Percentiles rank a stretch among this genome's conserved stretches.
Conservation (phyloP, 176 grass and related monocot species). For the Phragmites australis region DNA sequence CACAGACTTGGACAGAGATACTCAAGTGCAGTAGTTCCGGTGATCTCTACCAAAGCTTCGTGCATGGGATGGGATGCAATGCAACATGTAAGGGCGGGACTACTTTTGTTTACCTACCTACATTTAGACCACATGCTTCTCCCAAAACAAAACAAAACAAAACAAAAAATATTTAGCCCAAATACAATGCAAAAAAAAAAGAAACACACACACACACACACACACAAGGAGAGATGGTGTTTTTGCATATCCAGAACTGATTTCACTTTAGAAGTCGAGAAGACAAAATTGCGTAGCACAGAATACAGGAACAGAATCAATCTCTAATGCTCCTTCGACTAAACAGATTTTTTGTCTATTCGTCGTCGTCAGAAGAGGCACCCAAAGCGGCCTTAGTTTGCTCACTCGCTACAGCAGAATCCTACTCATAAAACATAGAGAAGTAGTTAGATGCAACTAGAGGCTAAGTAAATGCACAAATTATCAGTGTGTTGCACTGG, state of each 20-base stretch:
- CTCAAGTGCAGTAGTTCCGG: no score
- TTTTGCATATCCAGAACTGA: neutral
- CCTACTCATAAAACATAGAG: constrained; percentile 37
- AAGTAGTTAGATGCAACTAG: neutral
- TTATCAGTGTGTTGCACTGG: neutral
- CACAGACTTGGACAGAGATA: no score
- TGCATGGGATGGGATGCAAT: no score
- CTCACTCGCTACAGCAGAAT: constrained; percentile 29
- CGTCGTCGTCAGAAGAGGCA: constrained; percentile 60
- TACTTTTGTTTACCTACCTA: no score
- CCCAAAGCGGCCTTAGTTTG: constrained; percentile 34
- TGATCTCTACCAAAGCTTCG: no score
- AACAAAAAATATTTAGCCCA: neutral
- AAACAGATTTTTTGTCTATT: constrained; percentile 38
- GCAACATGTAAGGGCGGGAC: no score
- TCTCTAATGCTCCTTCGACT: neutral
- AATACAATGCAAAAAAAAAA: neutral
- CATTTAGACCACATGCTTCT: no score
- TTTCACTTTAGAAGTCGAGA: neutral
- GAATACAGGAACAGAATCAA: neutral
- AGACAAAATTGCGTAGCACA: neutral
- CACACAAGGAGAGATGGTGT: neutral
- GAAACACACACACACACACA: neutral
- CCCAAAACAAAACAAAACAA: no score
- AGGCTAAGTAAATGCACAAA: neutral